A percentile compares a stretch with the other conserved stretches of the same genome.
Evolutionary conservation across 78 protist species (phyloP).

Genomic region (Dictyostelium citrinum): DNA sequence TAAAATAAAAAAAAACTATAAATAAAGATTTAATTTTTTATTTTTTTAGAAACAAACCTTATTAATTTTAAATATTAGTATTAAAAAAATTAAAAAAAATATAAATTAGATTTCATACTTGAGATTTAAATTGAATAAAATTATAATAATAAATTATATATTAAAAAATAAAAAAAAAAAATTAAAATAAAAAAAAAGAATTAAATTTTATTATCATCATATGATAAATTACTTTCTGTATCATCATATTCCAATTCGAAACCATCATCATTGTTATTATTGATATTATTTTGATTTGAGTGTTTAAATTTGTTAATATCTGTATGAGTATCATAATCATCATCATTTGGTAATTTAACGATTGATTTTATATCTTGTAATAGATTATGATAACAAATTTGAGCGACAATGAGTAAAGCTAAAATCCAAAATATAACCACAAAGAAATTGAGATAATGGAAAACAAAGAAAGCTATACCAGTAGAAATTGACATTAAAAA

Average conservation of each 20-base stretch:
- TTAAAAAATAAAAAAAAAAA: too few species aligned
- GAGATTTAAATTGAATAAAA: too few species aligned
- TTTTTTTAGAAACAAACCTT: too few species aligned
- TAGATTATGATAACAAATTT: background rate
- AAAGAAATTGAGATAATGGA: background rate
- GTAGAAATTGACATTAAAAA: background rate
- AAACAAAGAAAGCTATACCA: slow-evolving; percentile 1
- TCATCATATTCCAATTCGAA: background rate
- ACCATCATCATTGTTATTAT: background rate
- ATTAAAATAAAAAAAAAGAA: too few species aligned
- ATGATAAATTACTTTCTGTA: background rate
- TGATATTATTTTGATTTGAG: background rate
- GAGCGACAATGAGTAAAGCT: background rate
- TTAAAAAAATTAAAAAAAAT: too few species aligned
- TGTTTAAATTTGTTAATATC: background rate
- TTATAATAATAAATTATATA: too few species aligned
- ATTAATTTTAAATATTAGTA: too few species aligned
- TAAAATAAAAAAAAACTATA: too few species aligned
- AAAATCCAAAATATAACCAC: background rate
- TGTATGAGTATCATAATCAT: background rate
- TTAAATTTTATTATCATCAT: background rate
- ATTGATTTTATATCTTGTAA: background rate
- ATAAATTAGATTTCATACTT: too few species aligned
- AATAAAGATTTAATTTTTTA: too few species aligned
- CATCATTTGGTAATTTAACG: background rate